Evolutionary conservation across 495 filamentous ascomycete genomes (phyloP).

Genomic region (Daldinia caldariorum): DNA sequence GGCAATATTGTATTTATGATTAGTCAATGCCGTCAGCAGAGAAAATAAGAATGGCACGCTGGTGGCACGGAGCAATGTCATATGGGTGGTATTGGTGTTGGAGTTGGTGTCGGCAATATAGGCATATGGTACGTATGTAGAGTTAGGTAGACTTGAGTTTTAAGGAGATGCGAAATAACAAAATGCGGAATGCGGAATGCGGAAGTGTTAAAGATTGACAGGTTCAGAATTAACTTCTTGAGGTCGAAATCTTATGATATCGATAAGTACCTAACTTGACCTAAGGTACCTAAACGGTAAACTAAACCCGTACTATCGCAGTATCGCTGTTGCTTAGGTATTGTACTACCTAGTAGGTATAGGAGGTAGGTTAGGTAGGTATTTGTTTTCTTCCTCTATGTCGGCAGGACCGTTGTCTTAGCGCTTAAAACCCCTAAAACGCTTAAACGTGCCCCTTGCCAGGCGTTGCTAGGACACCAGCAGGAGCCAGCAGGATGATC

Average conservation of each 20-base stretch:
- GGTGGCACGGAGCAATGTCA: constrained; percentile 36
- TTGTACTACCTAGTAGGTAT: no score
- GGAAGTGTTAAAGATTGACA: constrained; percentile 7
- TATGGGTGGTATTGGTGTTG: constrained; percentile 23
- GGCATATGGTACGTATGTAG: constrained; percentile 6
- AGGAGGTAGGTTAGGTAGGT: no score
- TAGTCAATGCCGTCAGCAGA: constrained; percentile 22
- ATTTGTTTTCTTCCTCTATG: not conserved
- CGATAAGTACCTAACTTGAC: constrained; percentile 15
- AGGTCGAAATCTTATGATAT: constrained; percentile 17
- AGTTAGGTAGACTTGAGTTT: not conserved
- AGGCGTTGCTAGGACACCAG: constrained; percentile 31
- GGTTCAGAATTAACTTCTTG: constrained; percentile 7
- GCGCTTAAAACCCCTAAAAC: constrained; percentile 29
- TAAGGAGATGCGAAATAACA: constrained; percentile 1
- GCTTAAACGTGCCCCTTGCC: constrained; percentile 5
- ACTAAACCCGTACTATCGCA: not conserved
- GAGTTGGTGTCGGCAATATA: constrained; percentile 1
- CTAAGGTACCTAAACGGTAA: not conserved
- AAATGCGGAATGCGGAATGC: not conserved
- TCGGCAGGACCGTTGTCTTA: constrained; percentile 20
- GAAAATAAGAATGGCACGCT: constrained; percentile 18
- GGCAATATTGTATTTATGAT: constrained; percentile 27
- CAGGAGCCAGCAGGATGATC: constrained; percentile 19
- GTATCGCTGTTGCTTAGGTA: not conserved